Evolutionary conservation across 192 early-diverging fungal species (phyloP), one percentile per base, ranked within the genome.

Genomic region (Backusella liffmaniae): DNA sequence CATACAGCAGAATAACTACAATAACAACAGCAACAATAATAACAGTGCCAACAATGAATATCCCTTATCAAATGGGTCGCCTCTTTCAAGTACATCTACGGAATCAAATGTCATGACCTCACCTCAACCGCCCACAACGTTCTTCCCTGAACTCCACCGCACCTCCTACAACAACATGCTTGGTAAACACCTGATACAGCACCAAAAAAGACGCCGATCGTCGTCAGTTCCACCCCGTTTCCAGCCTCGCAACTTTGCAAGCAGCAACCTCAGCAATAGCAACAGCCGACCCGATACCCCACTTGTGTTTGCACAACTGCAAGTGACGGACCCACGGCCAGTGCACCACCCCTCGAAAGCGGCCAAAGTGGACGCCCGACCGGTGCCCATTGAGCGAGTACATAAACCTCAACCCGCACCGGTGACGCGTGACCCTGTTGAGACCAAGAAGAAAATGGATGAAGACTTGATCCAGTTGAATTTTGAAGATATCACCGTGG

Each of bases 401-500:
- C 76, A 66, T 42, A 73, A 73, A 56, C 73, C 67, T 3, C 67
- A 56, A 29, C 68, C 67, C 46, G 39, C 62, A 53, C 59, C 65
- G 29, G 37, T 69, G 23, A 59, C 39, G 41, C 23, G 53, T 39
- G 68, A 76, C 42, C 80, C 83, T 26, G 85, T 84, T 53, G 88
- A 89, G 44, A 84, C 86, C 51, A 86, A 88, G 72, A 82, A 76
- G 35, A 76, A 83, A 66, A 73, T 92, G 26, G 88, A 94, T 73
- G 87, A 91, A 59, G 85, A 87, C 30, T 84, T 94, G 67, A 80
- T 85, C 42, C 79, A 82, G 23, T 84, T 91, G 21, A 87, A 93
- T 67, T 93, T 93, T 82, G 89, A 92, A 41, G 92, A 93, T 78
- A 87, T 93, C 18, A 93, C 92, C 0, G 92, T 93, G 0, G 77